Base-by-base conservation (phyloP, 2,329 filamentous ascomycete species). In the Aschersonia sp. region DNA sequence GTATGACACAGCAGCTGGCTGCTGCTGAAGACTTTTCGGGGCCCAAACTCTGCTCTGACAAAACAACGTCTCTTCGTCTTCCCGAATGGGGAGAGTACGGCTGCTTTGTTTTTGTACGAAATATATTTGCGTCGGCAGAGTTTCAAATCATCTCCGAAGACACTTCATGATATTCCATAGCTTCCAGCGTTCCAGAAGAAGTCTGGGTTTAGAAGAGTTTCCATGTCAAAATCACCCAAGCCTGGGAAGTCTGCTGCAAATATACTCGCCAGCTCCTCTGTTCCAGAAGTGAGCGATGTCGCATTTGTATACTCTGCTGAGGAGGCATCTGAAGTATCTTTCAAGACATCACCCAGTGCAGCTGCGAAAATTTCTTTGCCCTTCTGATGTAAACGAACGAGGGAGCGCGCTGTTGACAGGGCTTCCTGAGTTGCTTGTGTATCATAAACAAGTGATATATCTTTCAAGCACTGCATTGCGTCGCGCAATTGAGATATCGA, bases 361-460 rank as follows among this genome's bases (percentile, higher is more conserved):
- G 59, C 57, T 0, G 65, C 58, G 8, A 64, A 63, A 14, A 71
- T 68, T 50, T 73, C 68, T 46, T 72, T 73, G n/a, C 66, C 60
- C 6, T 67, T 63, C 49, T 75, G 70, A 41, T 77, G 73, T 42
- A 78, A 59, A 0, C 71, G 58, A 9, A 78, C 66, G 12, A 79
- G 64, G 30, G 77, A 57, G 10, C 71, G 73, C 1, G 76, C 75
- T 0, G 74, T 76, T 11, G 69, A 71, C 14, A 75, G 61, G 0
- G 74, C 75, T 52, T 79, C 76, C 5, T 68, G 68, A 51, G 74
- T 71, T 1, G 67, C 66, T 10, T 62, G 60, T 0, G 68, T 75
- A 22, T 70, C 63, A 50, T 72, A 75, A 0, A 64, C 63, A 0
- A 58, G 56, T 0, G 65, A 60, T 0, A 73, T 65, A 12, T 66